phyloP scores from a whole-genome alignment of 345 rosid genomes.

The Eucalyptus marginata region DNA sequence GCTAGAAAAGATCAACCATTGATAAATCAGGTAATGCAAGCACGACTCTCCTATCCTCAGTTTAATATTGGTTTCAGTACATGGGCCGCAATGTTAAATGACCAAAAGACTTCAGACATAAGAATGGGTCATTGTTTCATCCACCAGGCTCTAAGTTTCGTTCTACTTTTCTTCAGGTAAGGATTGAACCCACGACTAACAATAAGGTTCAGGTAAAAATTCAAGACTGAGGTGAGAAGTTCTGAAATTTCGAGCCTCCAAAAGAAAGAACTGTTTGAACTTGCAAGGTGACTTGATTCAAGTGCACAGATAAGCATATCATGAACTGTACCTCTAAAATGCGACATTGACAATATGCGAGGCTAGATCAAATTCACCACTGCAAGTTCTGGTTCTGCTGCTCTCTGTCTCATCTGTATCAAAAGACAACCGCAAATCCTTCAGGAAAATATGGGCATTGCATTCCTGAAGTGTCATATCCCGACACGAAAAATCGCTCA shows the following conservation, averaged over 20 bases:
- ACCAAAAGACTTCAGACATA: neutral
- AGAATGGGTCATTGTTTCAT: neutral
- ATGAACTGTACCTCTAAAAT: conserved; percentile 59
- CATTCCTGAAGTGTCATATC: neutral
- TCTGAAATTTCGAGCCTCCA: neutral
- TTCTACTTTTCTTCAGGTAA: neutral
- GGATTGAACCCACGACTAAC: neutral
- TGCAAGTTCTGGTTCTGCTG: conserved; percentile 63
- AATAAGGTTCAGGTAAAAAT: neutral
- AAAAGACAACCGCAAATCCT: conserved; percentile 30
- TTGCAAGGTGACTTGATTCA: neutral
- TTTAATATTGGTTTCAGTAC: neutral
- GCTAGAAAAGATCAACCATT: neutral
- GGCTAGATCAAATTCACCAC: conserved; percentile 72
- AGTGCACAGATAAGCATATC: neutral
- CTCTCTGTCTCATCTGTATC: conserved; percentile 65
- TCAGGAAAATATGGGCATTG: neutral
- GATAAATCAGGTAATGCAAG: neutral
- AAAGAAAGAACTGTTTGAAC: neutral
- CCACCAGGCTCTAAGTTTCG: neutral
- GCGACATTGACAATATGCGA: conserved; percentile 53
- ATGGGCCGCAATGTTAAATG: neutral
- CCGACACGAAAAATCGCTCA: neutral
- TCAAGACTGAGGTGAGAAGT: neutral
- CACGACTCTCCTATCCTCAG: neutral